Evolutionary conservation across 179 eudicot species (phyloP), one percentile per base, ranked within the genome.

Genomic region (Carnegiea gigantea): DNA sequence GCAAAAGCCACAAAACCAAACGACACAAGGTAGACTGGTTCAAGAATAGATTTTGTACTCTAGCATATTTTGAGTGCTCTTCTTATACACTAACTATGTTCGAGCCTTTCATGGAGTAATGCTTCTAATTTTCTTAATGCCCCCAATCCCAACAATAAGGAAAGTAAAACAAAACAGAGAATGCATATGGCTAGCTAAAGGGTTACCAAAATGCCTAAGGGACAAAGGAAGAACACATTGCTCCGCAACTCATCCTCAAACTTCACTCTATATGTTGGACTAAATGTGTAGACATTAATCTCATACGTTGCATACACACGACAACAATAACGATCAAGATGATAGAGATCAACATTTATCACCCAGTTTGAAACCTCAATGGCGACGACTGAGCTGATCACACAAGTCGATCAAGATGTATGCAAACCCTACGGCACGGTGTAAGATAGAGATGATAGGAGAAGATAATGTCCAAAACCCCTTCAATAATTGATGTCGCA

Each of bases 401-500:
- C 7, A 57, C n/a, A 57, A 57, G n/a, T 9, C 30, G 30, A 28
- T 28, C 62, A 57, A 2, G 7, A 57, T 20, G 7, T 5, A 51
- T 14, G 14, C 8, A 60, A 20, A 20, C 65, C 65, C 65, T 60
- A 60, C 65, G 14, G 23, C 4, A 60, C 5, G 65, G 24, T 2
- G 24, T 60, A 21, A 20, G 24, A 60, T 21, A 60, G n/a, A 20
- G 65, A 60, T 21, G 65, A 60, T 18, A 60, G 44, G 44, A 40
- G n/a, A 60, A 8, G 9, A 21, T 20, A 60, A 20, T 21, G 18
- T 57, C 64, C 64, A 6, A 28, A 67, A 67, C 1, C 12, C 28
- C 72, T 67, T 38, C 40, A 67, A 67, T 67, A 67, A 67, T 28
- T 67, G 72, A 67, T 67, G 72, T 28, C 13, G 72, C 30, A 26